Evolutionary conservation across 176 grass and related monocot genomes (phyloP).

Genomic region (Oryza australiensis): DNA sequence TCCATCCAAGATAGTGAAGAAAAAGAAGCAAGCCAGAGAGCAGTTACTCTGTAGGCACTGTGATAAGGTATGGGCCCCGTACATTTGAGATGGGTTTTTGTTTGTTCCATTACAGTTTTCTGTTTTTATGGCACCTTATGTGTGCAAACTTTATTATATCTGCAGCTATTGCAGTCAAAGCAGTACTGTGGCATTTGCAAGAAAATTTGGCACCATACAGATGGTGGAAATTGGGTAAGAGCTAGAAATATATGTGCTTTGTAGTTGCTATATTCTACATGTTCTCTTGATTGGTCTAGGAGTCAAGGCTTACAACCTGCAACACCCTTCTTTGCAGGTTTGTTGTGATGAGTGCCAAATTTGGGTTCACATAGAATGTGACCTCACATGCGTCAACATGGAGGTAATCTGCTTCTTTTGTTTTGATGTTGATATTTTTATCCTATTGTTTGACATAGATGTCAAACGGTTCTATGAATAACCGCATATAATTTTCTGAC

Average conservation of each 20-base stretch:
- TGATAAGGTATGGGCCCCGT: slow-evolving; percentile 49
- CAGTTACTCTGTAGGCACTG: slow-evolving; percentile 69
- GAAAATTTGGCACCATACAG: slow-evolving; percentile 96
- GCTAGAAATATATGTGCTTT: background rate
- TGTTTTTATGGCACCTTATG: slow-evolving; percentile 4
- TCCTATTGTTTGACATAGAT: slow-evolving; percentile 5
- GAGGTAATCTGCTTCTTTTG: slow-evolving; percentile 55
- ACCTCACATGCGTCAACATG: slow-evolving; percentile 56
- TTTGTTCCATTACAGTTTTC: background rate
- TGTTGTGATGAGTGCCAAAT: slow-evolving; percentile 92
- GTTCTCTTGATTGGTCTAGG: background rate
- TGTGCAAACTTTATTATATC: slow-evolving; percentile 15
- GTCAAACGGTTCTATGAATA: slow-evolving; percentile 8
- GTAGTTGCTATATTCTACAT: slow-evolving; percentile 24
- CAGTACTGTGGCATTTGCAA: slow-evolving; percentile 97
- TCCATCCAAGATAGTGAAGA: slow-evolving; percentile 60
- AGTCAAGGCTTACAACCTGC: background rate
- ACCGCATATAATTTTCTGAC: slow-evolving; percentile 15
- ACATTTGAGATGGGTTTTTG: background rate
- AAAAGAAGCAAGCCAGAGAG: slow-evolving; percentile 48
- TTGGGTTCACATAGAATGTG: slow-evolving; percentile 96
- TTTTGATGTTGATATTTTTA: slow-evolving; percentile 22
- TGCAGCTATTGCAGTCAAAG: slow-evolving; percentile 85
- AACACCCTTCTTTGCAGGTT: slow-evolving; percentile 48
- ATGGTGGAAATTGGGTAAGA: slow-evolving; percentile 93